phyloP scores from a whole-genome alignment of 2,329 filamentous ascomycete species.

The Calonectria honghensis region DNA sequence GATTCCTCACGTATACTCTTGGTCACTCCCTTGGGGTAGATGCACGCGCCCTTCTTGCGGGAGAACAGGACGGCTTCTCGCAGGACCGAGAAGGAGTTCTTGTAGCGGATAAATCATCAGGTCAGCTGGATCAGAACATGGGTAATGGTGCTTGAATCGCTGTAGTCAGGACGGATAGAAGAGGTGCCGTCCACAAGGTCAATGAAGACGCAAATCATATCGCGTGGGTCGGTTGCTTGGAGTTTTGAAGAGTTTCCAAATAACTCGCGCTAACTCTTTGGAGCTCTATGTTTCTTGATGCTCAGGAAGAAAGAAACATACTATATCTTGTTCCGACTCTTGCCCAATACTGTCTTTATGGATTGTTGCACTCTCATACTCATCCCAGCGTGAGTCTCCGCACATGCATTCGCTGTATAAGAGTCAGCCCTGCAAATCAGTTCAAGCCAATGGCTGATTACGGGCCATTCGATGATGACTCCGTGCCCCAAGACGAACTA shows the following conservation, averaged over 20 bases:
- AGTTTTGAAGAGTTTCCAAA: background rate
- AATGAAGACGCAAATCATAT: background rate
- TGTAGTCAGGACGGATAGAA: background rate
- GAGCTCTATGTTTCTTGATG: background rate
- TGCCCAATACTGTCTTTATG: background rate
- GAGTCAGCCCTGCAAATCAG: background rate
- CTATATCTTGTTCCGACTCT: background rate
- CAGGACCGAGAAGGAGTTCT: too few species aligned
- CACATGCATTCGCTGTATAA: background rate
- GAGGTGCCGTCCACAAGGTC: background rate
- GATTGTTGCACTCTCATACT: too few species aligned
- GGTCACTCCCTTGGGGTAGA: background rate
- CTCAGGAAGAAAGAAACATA: background rate
- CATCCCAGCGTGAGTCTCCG: too few species aligned
- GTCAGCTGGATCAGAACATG: too few species aligned
- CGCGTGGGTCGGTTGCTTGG: background rate
- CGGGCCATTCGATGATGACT: background rate
- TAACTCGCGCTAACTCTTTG: background rate
- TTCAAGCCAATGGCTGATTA: background rate
- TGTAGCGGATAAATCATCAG: too few species aligned
- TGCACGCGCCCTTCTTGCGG: background rate
- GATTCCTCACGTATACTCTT: background rate
- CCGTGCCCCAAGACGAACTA: background rate
- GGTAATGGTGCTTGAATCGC: background rate
- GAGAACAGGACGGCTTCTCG: too few species aligned